phyloP scores from a whole-genome alignment of 139 green algal genomes.

The Chlorella sp. region DNA sequence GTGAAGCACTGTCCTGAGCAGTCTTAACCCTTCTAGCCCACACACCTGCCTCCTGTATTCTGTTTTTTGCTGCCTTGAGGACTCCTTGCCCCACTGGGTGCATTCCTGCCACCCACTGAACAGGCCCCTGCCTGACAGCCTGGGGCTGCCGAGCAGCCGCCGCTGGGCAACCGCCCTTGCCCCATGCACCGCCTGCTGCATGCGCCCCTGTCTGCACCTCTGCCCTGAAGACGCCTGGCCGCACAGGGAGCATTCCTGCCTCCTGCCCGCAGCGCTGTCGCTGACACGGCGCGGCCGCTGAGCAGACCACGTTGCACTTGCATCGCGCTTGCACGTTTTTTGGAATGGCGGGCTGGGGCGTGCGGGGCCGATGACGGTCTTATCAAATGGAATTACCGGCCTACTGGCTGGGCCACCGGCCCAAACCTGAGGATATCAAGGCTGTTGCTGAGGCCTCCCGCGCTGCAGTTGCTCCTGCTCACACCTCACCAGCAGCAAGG shows the following conservation, averaged over 20 bases:
- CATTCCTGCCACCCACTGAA: slow-evolving; percentile 18
- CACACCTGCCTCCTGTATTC: not conserved
- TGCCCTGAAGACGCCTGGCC: slow-evolving; percentile 4
- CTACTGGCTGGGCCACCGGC: not conserved
- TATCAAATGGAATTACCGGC: slow-evolving; percentile 7
- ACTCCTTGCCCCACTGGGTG: too few relatives aligned
- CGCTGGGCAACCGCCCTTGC: too few relatives aligned
- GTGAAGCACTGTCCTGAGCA: not conserved
- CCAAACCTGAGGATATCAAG: not conserved
- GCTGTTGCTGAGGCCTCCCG: slow-evolving; percentile 16
- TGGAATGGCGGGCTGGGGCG: not conserved
- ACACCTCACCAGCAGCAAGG: too few relatives aligned
- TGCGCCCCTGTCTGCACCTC: not conserved
- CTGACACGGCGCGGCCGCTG: slow-evolving; percentile 4
- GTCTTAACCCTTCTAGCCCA: not conserved
- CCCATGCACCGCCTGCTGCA: too few relatives aligned
- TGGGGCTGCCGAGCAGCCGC: slow-evolving; percentile 1
- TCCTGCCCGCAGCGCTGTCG: not conserved
- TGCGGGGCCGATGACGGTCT: slow-evolving; percentile 1
- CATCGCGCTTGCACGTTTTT: not conserved
- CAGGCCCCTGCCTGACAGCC: not conserved
- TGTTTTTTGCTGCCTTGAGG: too few relatives aligned
- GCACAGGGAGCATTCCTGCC: slow-evolving; percentile 15
- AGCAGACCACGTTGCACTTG: not conserved
- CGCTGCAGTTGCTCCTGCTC: not conserved